These are phyloP conservation scores for Colletotrichum chrysophilum DNA, from an alignment of 2,329 filamentous ascomycete genomes.

Conservation along the genomic window DNA sequence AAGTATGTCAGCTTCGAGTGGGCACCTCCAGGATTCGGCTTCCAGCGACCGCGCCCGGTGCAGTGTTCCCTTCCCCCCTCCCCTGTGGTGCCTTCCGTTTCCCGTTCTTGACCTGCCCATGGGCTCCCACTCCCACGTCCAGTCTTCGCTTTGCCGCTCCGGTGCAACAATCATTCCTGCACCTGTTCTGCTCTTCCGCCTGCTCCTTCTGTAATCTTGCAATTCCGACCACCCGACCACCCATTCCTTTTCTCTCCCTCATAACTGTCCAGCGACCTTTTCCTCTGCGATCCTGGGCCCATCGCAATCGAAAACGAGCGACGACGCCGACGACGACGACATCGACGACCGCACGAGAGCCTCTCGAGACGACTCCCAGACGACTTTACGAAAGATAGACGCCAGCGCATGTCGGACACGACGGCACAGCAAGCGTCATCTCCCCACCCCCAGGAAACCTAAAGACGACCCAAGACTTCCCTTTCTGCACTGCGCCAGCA, in stretches of 20 bases:
- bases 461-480: neutral
- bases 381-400: neutral
- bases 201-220: neutral
- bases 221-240: neutral
- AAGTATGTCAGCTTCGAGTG: conserved; percentile 1
- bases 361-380: neutral
- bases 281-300: neutral
- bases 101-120: neutral
- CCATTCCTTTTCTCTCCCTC: neutral
- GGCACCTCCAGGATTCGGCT: neutral
- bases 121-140: neutral
- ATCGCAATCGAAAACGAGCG: neutral
- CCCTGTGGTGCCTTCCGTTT: neutral
- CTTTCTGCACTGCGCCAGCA: neutral
- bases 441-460: conserved; percentile 9
- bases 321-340: neutral
- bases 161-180: neutral
- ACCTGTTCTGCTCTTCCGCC: neutral
- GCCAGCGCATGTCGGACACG: conserved; percentile 6
- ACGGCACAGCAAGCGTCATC: conserved; percentile 4
- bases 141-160: neutral
- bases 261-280: neutral
- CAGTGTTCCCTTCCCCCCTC: neutral
- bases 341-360: neutral
- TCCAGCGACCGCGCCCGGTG: neutral